Base-by-base conservation (phyloP, 2,329 filamentous ascomycete species). In the Botrytis aclada region DNA sequence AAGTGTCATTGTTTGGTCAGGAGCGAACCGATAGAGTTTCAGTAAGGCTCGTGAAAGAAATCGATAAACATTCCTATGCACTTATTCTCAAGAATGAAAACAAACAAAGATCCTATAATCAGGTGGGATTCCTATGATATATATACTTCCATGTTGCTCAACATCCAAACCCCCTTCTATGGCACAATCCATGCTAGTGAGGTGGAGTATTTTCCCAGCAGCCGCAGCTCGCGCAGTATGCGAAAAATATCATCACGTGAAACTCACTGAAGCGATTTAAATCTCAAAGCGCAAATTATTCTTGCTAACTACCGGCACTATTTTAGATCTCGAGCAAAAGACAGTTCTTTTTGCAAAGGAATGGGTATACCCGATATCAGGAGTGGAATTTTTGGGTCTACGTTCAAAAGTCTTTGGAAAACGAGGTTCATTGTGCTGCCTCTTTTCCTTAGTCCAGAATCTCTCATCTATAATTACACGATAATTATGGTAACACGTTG, bases 151-250 rank as follows among this genome's bases (percentile, higher is more conserved):
- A 56, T 56, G 47, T 67, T 67, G 10, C 34, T 67, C 34, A 56
- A 67, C 47, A 41, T 56, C 65, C 29, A 67, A 41, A 39, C 9
- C 45, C 47, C 65, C 65, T 67, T 56, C 65, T 41, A 67, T 67
- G 47, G 45, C 34, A 67, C 34, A 56, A 67, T 41, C 47, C 47
- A 41, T 37, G 47, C 65, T 67, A 67, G 34, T 56, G 34, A 56
- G 34, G 65, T 56, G 65, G 47, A 67, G 65, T 67, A 67, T 41
- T 67, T 67, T 67, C 47, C 29, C 34, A 56, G 47, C 65, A 67
- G 47, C 65, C 65, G 65, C 64, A 67, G 32, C 45, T 67, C 34
- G 64, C 64, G 64, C 65, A 41, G 34, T 67, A 41, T 37, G 65
- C 65, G 47, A 67, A 22, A 32, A 41, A 56, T 56, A 32, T n/a